phyloP scores from a whole-genome alignment of 108 stramenopile species.

The Schizochytrium sp. region DNA sequence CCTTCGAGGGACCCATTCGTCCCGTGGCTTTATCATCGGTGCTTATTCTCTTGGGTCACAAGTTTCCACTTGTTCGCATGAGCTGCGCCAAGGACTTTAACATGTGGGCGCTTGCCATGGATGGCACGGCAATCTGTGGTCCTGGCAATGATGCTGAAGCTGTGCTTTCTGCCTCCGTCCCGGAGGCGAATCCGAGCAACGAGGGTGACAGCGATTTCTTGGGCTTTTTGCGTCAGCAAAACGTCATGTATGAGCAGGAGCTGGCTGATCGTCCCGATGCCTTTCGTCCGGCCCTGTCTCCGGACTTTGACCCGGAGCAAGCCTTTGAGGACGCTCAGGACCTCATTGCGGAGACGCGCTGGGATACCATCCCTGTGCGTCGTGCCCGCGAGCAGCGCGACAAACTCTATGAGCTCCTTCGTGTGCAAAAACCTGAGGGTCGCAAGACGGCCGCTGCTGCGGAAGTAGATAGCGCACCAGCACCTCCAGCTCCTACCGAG shows the following conservation, averaged over 20 bases:
- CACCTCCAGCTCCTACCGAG: not conserved
- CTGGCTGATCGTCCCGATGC: not conserved
- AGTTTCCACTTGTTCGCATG: not conserved
- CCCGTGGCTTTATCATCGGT: not conserved
- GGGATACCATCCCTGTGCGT: not conserved
- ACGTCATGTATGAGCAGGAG: not conserved
- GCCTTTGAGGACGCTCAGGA: slow-evolving; percentile 14
- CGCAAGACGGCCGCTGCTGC: not conserved
- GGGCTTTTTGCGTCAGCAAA: not conserved
- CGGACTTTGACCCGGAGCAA: not conserved
- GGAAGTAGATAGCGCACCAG: not conserved
- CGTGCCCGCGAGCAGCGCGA: not conserved
- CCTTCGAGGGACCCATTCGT: not conserved
- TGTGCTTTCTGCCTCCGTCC: not conserved
- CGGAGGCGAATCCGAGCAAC: not conserved
- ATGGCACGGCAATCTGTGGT: not conserved
- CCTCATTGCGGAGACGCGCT: not conserved
- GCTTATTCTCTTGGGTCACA: not conserved
- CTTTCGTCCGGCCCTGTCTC: not conserved
- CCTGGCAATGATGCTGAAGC: not conserved
- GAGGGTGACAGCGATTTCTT: not conserved
- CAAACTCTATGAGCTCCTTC: not conserved
- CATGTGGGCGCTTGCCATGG: slow-evolving; percentile 11
- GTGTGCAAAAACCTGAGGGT: not conserved
- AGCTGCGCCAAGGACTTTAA: slow-evolving; percentile 7